These are phyloP conservation scores for Globisporangium cylindrosporum DNA, from an alignment of 352 stramenopile species.

Conservation along the genomic window DNA sequence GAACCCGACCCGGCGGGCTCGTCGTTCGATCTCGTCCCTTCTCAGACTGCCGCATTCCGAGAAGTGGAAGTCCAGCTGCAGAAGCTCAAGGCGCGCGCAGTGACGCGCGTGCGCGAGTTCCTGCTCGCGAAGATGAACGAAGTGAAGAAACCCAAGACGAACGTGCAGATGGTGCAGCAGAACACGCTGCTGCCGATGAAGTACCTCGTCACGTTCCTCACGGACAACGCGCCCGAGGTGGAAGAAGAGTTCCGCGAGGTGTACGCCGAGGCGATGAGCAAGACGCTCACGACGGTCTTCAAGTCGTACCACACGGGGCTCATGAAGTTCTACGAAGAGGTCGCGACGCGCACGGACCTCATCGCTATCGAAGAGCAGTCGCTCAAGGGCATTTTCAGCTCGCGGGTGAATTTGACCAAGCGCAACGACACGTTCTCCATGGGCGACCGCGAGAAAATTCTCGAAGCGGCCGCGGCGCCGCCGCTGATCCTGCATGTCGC, in stretches of 20 bases:
- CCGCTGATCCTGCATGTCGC: constrained; percentile 96
- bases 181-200: constrained; percentile 96
- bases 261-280: constrained; percentile 97
- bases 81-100: constrained; percentile 81
- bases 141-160: constrained; percentile 96
- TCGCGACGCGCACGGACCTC: constrained; percentile 91
- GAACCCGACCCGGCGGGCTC: constrained; percentile 52
- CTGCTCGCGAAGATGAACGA: constrained; percentile 92
- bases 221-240: constrained; percentile 89
- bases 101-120: constrained; percentile 88
- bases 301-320: constrained; percentile 96
- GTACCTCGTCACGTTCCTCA: constrained; percentile 94
- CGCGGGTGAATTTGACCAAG: constrained; percentile 94
- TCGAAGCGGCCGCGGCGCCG: constrained; percentile 73
- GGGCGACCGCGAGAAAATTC: constrained; percentile 88
- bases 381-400: constrained; percentile 84
- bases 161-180: constrained; percentile 98
- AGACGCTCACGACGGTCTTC: constrained; percentile 95
- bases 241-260: constrained; percentile 94
- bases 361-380: constrained; percentile 95
- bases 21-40: constrained; percentile 87
- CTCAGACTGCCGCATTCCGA: constrained; percentile 87
- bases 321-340: constrained; percentile 92
- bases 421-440: constrained; percentile 94
- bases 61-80: constrained; percentile 92